A percentile compares a stretch with the other conserved stretches of the same genome.
phyloP scores from a whole-genome alignment of 2,329 filamentous ascomycete genomes.

The Xylariaceae sp. region DNA sequence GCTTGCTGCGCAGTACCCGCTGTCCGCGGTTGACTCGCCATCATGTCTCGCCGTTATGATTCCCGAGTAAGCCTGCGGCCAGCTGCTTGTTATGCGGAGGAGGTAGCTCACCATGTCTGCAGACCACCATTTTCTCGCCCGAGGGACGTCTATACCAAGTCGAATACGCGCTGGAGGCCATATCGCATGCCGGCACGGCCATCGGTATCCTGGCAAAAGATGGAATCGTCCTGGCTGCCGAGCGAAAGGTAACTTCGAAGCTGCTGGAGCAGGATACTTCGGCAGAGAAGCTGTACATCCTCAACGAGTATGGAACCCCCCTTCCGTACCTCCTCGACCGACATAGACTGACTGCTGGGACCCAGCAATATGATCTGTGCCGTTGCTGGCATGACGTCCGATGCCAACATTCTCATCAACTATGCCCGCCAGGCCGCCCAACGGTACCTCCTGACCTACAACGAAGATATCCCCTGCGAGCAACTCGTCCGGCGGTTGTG shows the following conservation, averaged over 20 bases:
- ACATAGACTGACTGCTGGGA: conserved; percentile 1
- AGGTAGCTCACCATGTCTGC: conserved; percentile 16
- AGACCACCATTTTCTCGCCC: conserved; percentile 99
- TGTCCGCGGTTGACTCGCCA: conserved; percentile 20
- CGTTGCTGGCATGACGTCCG: conserved; percentile 97
- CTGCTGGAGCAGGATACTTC: conserved; percentile 98
- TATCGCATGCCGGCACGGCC: conserved; percentile 95
- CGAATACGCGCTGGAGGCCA: conserved; percentile 97
- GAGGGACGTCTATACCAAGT: conserved; percentile 98
- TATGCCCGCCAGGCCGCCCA: conserved; percentile 96
- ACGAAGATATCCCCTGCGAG: conserved; percentile 99
- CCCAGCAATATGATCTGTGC: conserved; percentile 98
- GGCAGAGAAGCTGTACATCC: conserved; percentile 98
- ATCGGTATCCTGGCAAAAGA: conserved; percentile 95
- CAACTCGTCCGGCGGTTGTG: conserved; percentile 94
- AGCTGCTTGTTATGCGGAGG: not conserved
- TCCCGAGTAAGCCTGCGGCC: conserved; percentile 63
- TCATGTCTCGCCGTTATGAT: conserved; percentile 96
- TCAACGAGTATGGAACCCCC: conserved; percentile 69
- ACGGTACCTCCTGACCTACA: conserved; percentile 96
- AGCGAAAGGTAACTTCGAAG: conserved; percentile 99
- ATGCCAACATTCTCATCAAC: conserved; percentile 99
- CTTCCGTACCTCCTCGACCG: not conserved
- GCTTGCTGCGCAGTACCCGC: too few relatives aligned
- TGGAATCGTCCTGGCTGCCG: conserved; percentile 94